A percentile compares a stretch with the other conserved stretches of the same genome.
Conservation (phyloP, 1,139 yeast species). For the Kurtzmaniella quercitrusa region DNA sequence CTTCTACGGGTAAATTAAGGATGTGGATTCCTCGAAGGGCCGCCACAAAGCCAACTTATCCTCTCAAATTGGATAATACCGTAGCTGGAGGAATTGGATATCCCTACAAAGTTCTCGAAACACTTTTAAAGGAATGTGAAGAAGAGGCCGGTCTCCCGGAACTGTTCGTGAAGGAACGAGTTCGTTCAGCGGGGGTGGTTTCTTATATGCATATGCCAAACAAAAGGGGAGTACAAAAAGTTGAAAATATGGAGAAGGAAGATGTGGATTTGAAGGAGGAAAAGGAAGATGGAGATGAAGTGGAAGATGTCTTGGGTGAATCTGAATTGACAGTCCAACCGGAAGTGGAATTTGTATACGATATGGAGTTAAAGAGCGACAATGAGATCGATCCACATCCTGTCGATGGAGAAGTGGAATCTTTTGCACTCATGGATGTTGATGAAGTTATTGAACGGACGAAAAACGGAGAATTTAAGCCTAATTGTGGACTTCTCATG, state of each 20-base stretch:
- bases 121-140: slow-evolving; percentile 76
- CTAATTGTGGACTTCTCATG: slow-evolving; percentile 78
- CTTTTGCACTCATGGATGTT: slow-evolving; percentile 59
- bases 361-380: slow-evolving; percentile 52
- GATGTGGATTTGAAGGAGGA: slow-evolving; percentile 1
- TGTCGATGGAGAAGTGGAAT: slow-evolving; percentile 81
- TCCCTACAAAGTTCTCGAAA: slow-evolving; percentile 72
- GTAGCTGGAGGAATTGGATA: slow-evolving; percentile 93
- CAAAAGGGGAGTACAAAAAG: not conserved
- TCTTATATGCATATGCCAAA: slow-evolving; percentile 54
- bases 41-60: slow-evolving; percentile 74
- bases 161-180: slow-evolving; percentile 42
- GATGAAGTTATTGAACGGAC: slow-evolving; percentile 53
- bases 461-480: slow-evolving; percentile 64
- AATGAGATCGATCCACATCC: slow-evolving; percentile 58
- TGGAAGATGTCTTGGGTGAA: slow-evolving; percentile 32
- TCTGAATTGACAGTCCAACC: slow-evolving; percentile 55
- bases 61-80: slow-evolving; percentile 87
- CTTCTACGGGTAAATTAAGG: slow-evolving; percentile 43
- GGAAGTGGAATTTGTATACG: slow-evolving; percentile 80
- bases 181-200: slow-evolving; percentile 59
- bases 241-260: not conserved
- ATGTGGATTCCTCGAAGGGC: slow-evolving; percentile 89
- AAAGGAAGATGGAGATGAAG: slow-evolving; percentile 22
- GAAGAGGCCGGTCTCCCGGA: slow-evolving; percentile 85